Evolutionary conservation across 306 rosid species (phyloP).

Genomic region (Quillaja saponaria): DNA sequence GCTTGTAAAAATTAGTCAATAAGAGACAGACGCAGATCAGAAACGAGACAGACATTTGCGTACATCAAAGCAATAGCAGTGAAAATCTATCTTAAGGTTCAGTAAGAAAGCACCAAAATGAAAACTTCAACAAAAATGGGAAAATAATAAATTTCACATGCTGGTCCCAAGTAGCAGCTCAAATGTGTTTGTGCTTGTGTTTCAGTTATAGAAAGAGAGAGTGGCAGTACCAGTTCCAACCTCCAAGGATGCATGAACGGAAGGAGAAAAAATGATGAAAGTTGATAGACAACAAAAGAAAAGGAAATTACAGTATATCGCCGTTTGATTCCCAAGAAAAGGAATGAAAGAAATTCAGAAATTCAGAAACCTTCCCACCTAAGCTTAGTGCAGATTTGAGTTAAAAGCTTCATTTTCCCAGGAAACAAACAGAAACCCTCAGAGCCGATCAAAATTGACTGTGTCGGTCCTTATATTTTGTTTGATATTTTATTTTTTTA

Average conservation of each 20-base stretch:
- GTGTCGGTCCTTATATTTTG: too few relatives aligned
- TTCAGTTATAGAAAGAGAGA: neutral
- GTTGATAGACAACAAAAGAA: constrained; percentile 1
- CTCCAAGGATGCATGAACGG: too few relatives aligned
- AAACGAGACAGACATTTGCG: neutral
- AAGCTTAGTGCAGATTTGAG: constrained; percentile 4
- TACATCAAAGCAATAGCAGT: neutral
- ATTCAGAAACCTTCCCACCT: constrained; percentile 39
- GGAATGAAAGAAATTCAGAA: neutral
- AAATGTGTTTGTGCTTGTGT: neutral
- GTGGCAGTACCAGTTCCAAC: too few relatives aligned
- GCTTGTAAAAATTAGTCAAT: constrained; percentile 23
- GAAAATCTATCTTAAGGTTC: neutral
- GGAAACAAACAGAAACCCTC: constrained; percentile 26
- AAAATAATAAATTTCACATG: neutral
- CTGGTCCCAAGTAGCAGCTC: neutral
- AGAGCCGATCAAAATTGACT: constrained; percentile 11
- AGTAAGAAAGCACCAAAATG: constrained; percentile 11
- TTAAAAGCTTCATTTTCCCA: constrained; percentile 3
- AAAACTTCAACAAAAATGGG: neutral
- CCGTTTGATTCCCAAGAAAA: constrained; percentile 16
- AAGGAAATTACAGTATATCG: neutral
- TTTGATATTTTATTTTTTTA: too few relatives aligned
- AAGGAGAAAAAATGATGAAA: too few relatives aligned
- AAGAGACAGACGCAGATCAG: constrained; percentile 1